Conservation (phyloP, 192 early-diverging fungal species). For the Powellomyces hirtus region DNA sequence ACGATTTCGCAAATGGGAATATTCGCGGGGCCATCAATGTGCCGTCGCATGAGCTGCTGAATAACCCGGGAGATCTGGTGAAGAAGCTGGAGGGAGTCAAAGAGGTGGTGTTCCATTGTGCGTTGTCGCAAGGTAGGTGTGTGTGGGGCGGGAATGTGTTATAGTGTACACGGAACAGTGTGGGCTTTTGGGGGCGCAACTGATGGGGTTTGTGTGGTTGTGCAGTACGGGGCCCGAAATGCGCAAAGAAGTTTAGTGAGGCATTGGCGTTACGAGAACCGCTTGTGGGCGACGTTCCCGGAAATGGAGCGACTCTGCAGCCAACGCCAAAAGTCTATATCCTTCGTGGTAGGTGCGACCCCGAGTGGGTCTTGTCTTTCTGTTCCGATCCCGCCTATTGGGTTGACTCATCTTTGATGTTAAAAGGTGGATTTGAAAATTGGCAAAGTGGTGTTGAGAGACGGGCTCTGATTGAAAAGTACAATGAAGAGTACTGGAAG, state of each 20-base stretch:
- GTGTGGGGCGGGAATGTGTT: no score
- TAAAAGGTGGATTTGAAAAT: conserved; percentile 28
- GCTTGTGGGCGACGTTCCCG: no score
- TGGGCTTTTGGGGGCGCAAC: background rate
- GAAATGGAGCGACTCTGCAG: background rate
- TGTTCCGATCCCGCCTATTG: background rate
- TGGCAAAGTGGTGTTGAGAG: conserved; percentile 33
- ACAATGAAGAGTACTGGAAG: conserved; percentile 36
- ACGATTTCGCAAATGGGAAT: conserved; percentile 56
- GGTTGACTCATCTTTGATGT: background rate
- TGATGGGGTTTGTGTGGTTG: no score
- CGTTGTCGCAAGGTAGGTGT: conserved; percentile 69
- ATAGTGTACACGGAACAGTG: no score
- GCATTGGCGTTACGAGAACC: conserved; percentile 4
- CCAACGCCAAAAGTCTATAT: conserved; percentile 34
- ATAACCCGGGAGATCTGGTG: conserved; percentile 33
- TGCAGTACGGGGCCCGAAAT: conserved; percentile 43
- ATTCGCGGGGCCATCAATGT: conserved; percentile 77
- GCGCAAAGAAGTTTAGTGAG: conserved; percentile 29
- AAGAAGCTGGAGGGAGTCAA: conserved; percentile 46
- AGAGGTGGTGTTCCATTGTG: conserved; percentile 80
- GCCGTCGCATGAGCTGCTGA: conserved; percentile 61
- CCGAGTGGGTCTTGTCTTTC: background rate
- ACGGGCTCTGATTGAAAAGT: conserved; percentile 32
- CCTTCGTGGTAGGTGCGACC: conserved; percentile 21